Conservation (phyloP, 768 basidiomycete genomes). For the Nidularia sp. region DNA sequence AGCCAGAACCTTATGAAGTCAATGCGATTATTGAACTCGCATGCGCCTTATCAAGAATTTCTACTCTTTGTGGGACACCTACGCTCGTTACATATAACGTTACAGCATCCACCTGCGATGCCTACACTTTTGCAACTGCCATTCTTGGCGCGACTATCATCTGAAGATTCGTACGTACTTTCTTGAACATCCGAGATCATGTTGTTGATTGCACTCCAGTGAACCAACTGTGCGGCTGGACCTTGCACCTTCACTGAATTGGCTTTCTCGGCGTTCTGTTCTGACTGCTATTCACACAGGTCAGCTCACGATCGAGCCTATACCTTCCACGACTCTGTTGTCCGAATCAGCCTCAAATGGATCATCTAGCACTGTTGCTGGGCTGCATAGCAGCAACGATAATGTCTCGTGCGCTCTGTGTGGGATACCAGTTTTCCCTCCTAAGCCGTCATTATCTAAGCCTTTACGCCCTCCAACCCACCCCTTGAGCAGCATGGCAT, state of each 20-base stretch:
- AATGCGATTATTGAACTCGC: slow-evolving; percentile 56
- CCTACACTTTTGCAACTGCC: slow-evolving; percentile 73
- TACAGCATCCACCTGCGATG: slow-evolving; percentile 61
- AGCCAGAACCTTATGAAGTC: slow-evolving; percentile 20
- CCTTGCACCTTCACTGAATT: slow-evolving; percentile 89
- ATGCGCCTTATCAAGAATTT: slow-evolving; percentile 80
- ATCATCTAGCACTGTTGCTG: slow-evolving; percentile 38
- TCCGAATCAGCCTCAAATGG: slow-evolving; percentile 42
- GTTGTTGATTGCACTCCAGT: slow-evolving; percentile 32
- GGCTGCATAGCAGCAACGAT: slow-evolving; percentile 34
- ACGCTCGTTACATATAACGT: slow-evolving; percentile 61
- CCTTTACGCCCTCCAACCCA: slow-evolving; percentile 24
- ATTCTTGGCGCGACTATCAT: slow-evolving; percentile 68
- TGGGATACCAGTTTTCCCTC: slow-evolving; percentile 52
- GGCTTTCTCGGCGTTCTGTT: slow-evolving; percentile 86
- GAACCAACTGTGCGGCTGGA: slow-evolving; percentile 93
- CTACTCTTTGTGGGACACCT: slow-evolving; percentile 73
- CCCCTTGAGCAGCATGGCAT: slow-evolving; percentile 23
- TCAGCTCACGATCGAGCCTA: slow-evolving; percentile 85
- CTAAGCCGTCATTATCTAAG: slow-evolving; percentile 17
- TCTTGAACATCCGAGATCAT: slow-evolving; percentile 1
- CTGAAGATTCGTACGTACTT: slow-evolving; percentile 79
- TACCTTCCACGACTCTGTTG: slow-evolving; percentile 58
- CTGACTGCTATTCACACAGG: slow-evolving; percentile 82
- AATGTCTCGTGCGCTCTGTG: slow-evolving; percentile 80